Conservation (phyloP, 306 rosid species). For the Psophocarpus tetragonolobus region DNA sequence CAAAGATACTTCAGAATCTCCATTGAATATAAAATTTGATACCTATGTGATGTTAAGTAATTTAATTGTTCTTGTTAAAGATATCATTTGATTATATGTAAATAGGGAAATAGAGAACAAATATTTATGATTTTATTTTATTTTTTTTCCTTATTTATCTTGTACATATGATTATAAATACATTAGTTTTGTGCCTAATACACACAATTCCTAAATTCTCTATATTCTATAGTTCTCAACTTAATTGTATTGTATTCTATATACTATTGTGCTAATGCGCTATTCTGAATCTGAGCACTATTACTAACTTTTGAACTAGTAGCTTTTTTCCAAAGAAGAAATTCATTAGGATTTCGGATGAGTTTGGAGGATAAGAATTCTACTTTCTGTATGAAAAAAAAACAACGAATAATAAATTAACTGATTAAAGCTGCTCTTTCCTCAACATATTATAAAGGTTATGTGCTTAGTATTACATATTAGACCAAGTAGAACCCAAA, state of each 20-base stretch:
- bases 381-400: background rate
- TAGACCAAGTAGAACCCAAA: background rate
- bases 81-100: no score
- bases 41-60: background rate
- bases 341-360: background rate
- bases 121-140: no score
- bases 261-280: no score
- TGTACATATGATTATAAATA: no score
- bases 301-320: background rate
- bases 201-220: no score
- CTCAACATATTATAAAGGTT: background rate
- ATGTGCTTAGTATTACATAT: background rate
- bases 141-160: no score
- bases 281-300: background rate
- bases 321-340: background rate
- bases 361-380: background rate
- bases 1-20: background rate
- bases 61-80: background rate
- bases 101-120: no score
- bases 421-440: background rate
- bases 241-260: no score
- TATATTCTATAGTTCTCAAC: no score
- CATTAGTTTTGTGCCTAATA: no score
- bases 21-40: no score
- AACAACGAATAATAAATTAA: background rate